phyloP scores from a whole-genome alignment of 768 basidiomycete genomes.

The Boletus subparvulus region DNA sequence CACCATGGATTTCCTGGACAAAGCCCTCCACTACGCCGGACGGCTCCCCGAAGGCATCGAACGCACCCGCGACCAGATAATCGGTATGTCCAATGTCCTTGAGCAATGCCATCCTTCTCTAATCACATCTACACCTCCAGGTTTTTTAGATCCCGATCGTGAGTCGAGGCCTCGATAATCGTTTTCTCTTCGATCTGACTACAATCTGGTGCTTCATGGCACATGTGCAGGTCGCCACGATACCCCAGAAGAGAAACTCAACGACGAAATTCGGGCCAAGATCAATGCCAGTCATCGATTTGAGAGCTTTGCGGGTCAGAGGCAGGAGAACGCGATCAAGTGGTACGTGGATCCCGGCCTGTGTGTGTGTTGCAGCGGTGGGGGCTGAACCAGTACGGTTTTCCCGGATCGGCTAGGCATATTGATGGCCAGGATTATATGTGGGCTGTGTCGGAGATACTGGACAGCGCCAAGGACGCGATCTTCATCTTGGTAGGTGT shows the following conservation, averaged over 20 bases:
- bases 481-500: constrained; percentile 80
- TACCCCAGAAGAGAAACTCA: constrained; percentile 64
- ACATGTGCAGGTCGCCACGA: constrained; percentile 60
- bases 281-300: constrained; percentile 85
- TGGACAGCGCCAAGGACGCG: constrained; percentile 75
- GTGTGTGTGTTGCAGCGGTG: not conserved
- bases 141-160: constrained; percentile 37
- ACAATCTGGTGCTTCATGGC: not conserved
- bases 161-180: constrained; percentile 17
- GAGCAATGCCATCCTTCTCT: not conserved
- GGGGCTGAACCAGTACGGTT: not conserved
- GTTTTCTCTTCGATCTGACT: not conserved
- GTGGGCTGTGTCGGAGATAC: constrained; percentile 88
- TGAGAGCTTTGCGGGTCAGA: constrained; percentile 74
- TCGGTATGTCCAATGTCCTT: constrained; percentile 28
- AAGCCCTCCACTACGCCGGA: constrained; percentile 36
- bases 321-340: constrained; percentile 73
- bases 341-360: constrained; percentile 48
- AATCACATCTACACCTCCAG: constrained; percentile 18
- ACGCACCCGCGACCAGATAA: constrained; percentile 36
- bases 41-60: constrained; percentile 39
- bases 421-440: constrained; percentile 97
- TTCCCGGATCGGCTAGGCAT: constrained; percentile 48
- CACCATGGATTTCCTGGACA: constrained; percentile 43
- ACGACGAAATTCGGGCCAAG: constrained; percentile 68